These are phyloP conservation scores for Citrus unshiu DNA, from an alignment of 345 rosid species.

Conservation along the genomic window DNA sequence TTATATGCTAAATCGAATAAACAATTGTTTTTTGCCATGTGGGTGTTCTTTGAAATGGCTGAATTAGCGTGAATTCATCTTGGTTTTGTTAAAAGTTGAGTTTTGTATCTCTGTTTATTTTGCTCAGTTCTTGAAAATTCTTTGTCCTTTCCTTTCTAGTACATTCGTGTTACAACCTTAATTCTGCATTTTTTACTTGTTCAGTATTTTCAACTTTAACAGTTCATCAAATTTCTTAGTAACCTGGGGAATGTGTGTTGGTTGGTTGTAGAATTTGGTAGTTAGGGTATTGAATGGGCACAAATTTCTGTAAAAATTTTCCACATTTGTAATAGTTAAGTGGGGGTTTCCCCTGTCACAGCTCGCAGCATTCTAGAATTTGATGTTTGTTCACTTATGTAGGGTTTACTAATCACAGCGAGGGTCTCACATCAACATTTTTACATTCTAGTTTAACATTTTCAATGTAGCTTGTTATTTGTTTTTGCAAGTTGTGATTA, in stretches of 20 bases:
- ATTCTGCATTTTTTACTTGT: neutral
- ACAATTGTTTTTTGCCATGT: neutral
- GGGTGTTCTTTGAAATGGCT: slow-evolving; percentile 5
- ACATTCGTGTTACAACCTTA: neutral
- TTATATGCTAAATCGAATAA: slow-evolving; percentile 11
- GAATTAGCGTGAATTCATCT: neutral
- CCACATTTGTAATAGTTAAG: neutral
- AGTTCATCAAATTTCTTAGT: neutral
- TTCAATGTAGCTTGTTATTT: neutral
- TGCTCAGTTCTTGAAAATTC: neutral
- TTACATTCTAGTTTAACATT: neutral
- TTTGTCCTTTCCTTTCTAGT: neutral
- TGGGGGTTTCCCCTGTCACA: neutral
- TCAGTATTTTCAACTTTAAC: neutral
- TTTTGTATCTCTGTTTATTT: neutral
- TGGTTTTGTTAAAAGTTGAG: slow-evolving; percentile 2
- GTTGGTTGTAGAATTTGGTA: neutral
- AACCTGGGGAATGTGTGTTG: neutral
- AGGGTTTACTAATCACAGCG: neutral
- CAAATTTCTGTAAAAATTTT: neutral
- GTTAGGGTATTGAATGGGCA: slow-evolving; percentile 2
- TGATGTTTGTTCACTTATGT: neutral
- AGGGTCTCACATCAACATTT: neutral
- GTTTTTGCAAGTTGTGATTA: neutral
- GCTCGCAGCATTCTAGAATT: neutral